Evolutionary conservation across 1,284 basidiomycete species (phyloP).

Genomic region (Ceratobasidium sp.): DNA sequence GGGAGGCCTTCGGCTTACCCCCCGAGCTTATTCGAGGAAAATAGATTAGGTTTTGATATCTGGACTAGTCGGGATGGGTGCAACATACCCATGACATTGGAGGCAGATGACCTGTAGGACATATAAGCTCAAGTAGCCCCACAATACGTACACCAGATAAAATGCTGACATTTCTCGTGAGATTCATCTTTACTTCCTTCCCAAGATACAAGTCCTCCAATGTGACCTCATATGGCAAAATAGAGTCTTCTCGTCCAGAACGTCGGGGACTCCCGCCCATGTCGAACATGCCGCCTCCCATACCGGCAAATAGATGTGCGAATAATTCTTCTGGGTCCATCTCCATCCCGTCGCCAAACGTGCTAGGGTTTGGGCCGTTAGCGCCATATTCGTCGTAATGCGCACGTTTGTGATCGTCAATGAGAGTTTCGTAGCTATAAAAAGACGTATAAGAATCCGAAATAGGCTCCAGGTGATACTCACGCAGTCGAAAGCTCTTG

Average conservation of each 20-base stretch:
- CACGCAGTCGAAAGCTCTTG: conserved; percentile 90
- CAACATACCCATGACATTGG: conserved; percentile 30
- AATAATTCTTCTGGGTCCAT: conserved; percentile 81
- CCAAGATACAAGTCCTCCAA: conserved; percentile 95
- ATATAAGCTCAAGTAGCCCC: neutral
- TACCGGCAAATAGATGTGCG: conserved; percentile 56
- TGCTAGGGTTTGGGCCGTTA: conserved; percentile 59
- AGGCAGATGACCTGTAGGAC: conserved; percentile 24
- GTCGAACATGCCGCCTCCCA: conserved; percentile 64
- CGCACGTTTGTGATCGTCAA: conserved; percentile 80
- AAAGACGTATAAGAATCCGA: conserved; percentile 14
- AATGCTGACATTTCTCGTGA: conserved; percentile 87
- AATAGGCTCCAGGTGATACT: conserved; percentile 56
- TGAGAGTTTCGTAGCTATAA: conserved; percentile 85
- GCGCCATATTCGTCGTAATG: conserved; percentile 87
- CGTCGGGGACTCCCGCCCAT: conserved; percentile 59
- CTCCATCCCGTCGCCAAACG: conserved; percentile 60
- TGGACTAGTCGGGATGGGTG: no score
- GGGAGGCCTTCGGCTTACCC: conserved; percentile 81
- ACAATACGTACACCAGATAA: conserved; percentile 66
- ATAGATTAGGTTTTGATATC: neutral
- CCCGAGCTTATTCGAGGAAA: conserved; percentile 70
- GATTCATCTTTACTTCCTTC: conserved; percentile 88
- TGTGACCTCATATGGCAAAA: conserved; percentile 86
- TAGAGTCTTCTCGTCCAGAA: conserved; percentile 70